A percentile compares a stretch with the other conserved stretches of the same genome.
These are phyloP conservation scores for Exophiala lecanii-corni DNA, from an alignment of 2,329 filamentous ascomycete genomes.

Conservation along the genomic window DNA sequence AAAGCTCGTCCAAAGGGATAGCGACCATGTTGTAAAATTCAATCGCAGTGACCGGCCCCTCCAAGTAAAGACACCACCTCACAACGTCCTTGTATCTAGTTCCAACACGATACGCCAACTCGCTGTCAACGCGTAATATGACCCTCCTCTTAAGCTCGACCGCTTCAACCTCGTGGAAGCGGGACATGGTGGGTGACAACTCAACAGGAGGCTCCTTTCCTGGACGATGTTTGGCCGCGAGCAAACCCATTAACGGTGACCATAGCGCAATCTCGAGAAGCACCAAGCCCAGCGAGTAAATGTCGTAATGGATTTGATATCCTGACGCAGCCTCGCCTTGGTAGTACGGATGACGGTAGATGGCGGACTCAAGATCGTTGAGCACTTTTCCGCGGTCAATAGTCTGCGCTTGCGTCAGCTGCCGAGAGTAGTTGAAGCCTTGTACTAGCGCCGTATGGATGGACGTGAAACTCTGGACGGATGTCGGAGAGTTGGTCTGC, in stretches of 20 bases:
- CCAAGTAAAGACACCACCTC: constrained; percentile 2
- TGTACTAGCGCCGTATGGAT: not conserved
- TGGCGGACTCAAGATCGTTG: constrained; percentile 1
- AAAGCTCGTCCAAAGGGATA: constrained; percentile 3
- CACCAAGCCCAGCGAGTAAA: constrained; percentile 8
- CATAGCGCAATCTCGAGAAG: constrained; percentile 10
- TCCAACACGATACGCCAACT: constrained; percentile 7
- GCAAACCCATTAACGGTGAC: constrained; percentile 1
- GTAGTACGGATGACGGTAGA: constrained; percentile 8
- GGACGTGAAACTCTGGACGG: constrained; percentile 2
- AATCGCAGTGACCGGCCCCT: constrained; percentile 4
- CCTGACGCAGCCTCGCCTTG: constrained; percentile 4
- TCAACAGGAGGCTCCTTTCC: constrained; percentile 1
- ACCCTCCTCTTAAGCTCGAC: constrained; percentile 5
- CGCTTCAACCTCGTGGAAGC: constrained; percentile 5
- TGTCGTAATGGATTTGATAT: constrained; percentile 5
- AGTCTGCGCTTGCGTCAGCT: constrained; percentile 4
- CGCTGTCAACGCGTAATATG: constrained; percentile 1
- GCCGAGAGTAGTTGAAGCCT: constrained; percentile 9
- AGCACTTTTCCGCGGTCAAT: constrained; percentile 5
- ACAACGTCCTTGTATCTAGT: constrained; percentile 6
- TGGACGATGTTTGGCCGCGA: not conserved
- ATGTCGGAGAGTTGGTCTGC: not conserved
- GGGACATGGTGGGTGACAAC: not conserved
- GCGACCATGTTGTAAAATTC: constrained; percentile 7